Evolutionary conservation across 768 basidiomycete genomes (phyloP).

Genomic region (Boletus huronensis): DNA sequence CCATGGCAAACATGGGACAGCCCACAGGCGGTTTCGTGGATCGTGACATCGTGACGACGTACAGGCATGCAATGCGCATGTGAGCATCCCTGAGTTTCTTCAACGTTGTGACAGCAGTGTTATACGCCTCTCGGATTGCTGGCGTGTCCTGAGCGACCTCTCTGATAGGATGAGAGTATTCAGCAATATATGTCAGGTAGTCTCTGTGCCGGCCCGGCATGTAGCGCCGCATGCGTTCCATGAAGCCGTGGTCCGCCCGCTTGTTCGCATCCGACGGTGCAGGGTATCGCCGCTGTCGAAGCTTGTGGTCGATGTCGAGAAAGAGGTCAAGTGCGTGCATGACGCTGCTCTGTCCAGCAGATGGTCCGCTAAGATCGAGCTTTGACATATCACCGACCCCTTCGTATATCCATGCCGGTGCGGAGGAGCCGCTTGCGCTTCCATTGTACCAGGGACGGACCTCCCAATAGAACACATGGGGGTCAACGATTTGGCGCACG

Average conservation of each 20-base stretch:
- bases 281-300: constrained; percentile 66
- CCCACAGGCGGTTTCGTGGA: constrained; percentile 45
- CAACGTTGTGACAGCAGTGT: constrained; percentile 71
- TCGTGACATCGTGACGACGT: constrained; percentile 82
- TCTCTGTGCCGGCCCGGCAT: constrained; percentile 92
- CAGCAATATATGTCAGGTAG: constrained; percentile 69
- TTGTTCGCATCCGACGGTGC: constrained; percentile 63
- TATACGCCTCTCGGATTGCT: constrained; percentile 69
- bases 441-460: constrained; percentile 94
- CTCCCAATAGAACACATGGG: constrained; percentile 84
- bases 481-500: constrained; percentile 72
- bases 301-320: constrained; percentile 85
- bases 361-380: constrained; percentile 80
- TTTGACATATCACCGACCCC: constrained; percentile 57
- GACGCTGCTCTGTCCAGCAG: constrained; percentile 90
- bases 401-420: constrained; percentile 71
- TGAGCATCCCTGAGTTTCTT: constrained; percentile 84
- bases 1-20: constrained; percentile 56
- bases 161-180: constrained; percentile 58
- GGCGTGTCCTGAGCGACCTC: constrained; percentile 56
- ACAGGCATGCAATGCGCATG: constrained; percentile 84
- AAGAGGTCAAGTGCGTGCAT: constrained; percentile 86
- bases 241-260: constrained; percentile 71
- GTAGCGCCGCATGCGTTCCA: constrained; percentile 90
- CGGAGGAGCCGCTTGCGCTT: constrained; percentile 52